Base-by-base conservation (phyloP, 306 rosid species). In the Lathyrus tuberosus region DNA sequence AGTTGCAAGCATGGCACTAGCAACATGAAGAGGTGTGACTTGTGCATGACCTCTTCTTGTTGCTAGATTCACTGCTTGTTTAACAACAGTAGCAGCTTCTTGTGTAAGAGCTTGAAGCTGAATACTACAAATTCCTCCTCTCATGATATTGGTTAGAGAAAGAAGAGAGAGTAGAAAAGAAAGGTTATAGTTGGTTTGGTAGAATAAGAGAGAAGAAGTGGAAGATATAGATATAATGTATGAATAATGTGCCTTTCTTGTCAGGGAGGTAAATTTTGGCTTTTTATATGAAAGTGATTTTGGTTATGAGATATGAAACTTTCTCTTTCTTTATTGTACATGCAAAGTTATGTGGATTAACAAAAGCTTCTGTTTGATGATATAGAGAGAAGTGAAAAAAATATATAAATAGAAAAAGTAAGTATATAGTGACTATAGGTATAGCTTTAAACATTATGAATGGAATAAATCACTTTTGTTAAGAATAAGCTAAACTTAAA, bases 1-100 rank as follows among this genome's bases (percentile, higher is more conserved):
- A 0, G 87, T 79, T 22, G 91, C 84, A 43, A 91, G 97, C 97
- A 91, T 91, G 14, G 96, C 84, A 40, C 88, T 91, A 1, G 97
- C 96, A 17, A 91, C 97, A 71, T 91, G 97, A 40, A 91, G 96
- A n/a, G 97, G 97, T 8, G 97, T 91, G 57, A 91, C 97, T 47
- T 91, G 97, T 14, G 96, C 86, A 62, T 91, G 97, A 4, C 97
- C 97, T 26, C 97, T 72, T 61, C 96, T 77, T 33, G 87, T 84
- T 5, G 97, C 94, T 0, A 91, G 90, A 35, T 75, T 80, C 1
- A 91, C 70, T 0, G 96, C 96, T 79, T 91, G 96, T 59, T 85
- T 91, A 40, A 91, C 94, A n/a, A 79, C 79, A 42, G 58, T 79
- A 60, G 84, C 82, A 17, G 97, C 94, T 24, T 87, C 91, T 3